A percentile compares a stretch with the other conserved stretches of the same genome.
phyloP scores from a whole-genome alignment of 169 alveolate genomes.

The Plasmodium adleri region DNA sequence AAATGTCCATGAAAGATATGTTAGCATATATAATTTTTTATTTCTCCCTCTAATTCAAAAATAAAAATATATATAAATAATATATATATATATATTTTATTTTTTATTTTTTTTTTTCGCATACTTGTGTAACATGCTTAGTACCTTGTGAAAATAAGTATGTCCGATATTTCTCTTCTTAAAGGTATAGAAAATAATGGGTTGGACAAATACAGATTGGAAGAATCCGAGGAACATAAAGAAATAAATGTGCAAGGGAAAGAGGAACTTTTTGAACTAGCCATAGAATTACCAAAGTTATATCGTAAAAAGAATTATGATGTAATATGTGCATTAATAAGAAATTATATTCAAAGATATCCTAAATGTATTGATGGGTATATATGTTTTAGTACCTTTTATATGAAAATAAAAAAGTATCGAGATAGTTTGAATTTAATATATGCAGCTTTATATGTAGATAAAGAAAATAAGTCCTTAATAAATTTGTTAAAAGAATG shows the following conservation, averaged over 20 bases:
- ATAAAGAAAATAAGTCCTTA: conserved; percentile 16
- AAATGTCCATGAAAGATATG: too few relatives aligned
- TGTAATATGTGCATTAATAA: conserved; percentile 19
- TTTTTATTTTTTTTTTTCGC: background rate
- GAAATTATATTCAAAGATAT: conserved; percentile 15
- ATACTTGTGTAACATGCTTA: too few relatives aligned
- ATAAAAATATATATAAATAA: too few relatives aligned
- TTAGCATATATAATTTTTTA: too few relatives aligned
- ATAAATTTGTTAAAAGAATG: conserved; percentile 12
- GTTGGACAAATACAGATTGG: background rate
- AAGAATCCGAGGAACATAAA: background rate
- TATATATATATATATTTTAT: too few relatives aligned
- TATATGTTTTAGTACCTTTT: conserved; percentile 21
- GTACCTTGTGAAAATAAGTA: background rate
- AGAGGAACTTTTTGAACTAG: conserved; percentile 30
- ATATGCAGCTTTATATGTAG: conserved; percentile 54
- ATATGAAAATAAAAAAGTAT: conserved; percentile 20
- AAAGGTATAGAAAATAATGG: conserved; percentile 20
- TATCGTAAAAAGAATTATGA: conserved; percentile 25
- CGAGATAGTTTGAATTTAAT: conserved; percentile 19
- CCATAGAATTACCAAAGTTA: conserved; percentile 45
- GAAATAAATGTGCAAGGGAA: background rate
- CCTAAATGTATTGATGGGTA: conserved; percentile 40
- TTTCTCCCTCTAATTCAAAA: too few relatives aligned
- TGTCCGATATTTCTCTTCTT: conserved; percentile 22